phyloP scores from a whole-genome alignment of 306 rosid genomes.

The Albizia julibrissin region DNA sequence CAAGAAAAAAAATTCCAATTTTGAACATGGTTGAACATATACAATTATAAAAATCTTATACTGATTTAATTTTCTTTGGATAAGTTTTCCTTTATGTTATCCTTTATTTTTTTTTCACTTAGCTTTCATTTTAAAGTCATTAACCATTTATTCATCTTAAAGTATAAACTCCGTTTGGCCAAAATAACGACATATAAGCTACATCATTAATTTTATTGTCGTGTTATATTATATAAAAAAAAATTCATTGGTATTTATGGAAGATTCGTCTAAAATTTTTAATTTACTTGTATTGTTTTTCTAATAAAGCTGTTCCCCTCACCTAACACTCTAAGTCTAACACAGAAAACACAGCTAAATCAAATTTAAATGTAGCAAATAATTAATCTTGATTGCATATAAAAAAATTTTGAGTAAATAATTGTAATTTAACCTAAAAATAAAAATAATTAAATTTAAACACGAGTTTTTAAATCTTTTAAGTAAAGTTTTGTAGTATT shows the following conservation, averaged over 20 bases:
- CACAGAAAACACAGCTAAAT: neutral
- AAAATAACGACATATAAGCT: neutral
- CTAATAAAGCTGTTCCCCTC: neutral
- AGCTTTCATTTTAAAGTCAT: neutral
- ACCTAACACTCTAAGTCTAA: neutral
- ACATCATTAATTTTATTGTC: neutral
- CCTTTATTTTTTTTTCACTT: neutral
- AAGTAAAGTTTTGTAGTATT: too few species aligned
- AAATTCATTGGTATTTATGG: neutral
- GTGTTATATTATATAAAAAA: neutral
- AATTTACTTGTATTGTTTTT: neutral
- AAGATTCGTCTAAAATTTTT: neutral
- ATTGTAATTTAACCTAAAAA: neutral
- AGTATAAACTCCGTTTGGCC: neutral
- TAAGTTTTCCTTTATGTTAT: neutral
- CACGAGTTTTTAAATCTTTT: neutral
- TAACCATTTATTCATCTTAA: neutral
- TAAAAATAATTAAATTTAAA: neutral
- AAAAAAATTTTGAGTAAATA: neutral
- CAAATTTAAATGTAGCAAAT: neutral
- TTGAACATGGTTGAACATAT: neutral
- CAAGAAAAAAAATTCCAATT: neutral
- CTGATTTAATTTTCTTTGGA: neutral
- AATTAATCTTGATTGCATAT: neutral
- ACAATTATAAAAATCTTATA: neutral